Evolutionary conservation across 73 alveolate species (phyloP).

Genomic region (Paraurostyla sp.): DNA sequence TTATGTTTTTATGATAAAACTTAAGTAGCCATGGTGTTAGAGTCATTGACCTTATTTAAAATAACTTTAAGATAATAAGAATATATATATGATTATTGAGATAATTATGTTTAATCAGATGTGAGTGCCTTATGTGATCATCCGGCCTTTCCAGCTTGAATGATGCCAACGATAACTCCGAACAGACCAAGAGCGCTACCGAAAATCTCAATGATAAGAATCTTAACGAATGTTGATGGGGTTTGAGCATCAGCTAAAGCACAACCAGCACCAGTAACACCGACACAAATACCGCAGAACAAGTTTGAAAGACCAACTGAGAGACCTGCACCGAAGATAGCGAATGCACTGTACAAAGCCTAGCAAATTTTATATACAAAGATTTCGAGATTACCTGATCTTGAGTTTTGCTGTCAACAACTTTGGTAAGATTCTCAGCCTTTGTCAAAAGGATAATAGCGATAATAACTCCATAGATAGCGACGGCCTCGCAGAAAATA

Average conservation of each 20-base stretch:
- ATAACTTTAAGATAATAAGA: neutral
- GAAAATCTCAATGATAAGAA: slow-evolving; percentile 96
- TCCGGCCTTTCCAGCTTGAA: slow-evolving; percentile 81
- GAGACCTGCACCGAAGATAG: slow-evolving; percentile 96
- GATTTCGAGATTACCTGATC: no score
- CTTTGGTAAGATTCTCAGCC: slow-evolving; percentile 67
- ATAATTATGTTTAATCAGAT: no score
- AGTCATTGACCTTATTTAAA: neutral
- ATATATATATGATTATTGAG: neutral
- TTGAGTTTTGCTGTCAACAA: no score
- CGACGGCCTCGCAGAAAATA: slow-evolving; percentile 99
- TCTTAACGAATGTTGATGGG: slow-evolving; percentile 96
- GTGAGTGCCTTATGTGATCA: slow-evolving; percentile 74
- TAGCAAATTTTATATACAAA: no score
- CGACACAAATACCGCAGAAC: slow-evolving; percentile 98
- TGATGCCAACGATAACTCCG: slow-evolving; percentile 97
- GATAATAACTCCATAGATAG: slow-evolving; percentile 99
- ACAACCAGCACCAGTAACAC: slow-evolving; percentile 99
- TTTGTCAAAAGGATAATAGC: slow-evolving; percentile 97
- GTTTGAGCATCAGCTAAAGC: slow-evolving; percentile 98
- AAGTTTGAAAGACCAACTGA: slow-evolving; percentile 98
- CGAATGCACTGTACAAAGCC: no score
- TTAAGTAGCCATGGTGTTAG: no score
- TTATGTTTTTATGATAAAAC: slow-evolving; percentile 11
- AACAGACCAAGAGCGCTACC: slow-evolving; percentile 96